Evolutionary conservation across 164 flowering plant species (phyloP), one percentile per base, ranked within the genome.

Genomic region (Nelumbo lutea): DNA sequence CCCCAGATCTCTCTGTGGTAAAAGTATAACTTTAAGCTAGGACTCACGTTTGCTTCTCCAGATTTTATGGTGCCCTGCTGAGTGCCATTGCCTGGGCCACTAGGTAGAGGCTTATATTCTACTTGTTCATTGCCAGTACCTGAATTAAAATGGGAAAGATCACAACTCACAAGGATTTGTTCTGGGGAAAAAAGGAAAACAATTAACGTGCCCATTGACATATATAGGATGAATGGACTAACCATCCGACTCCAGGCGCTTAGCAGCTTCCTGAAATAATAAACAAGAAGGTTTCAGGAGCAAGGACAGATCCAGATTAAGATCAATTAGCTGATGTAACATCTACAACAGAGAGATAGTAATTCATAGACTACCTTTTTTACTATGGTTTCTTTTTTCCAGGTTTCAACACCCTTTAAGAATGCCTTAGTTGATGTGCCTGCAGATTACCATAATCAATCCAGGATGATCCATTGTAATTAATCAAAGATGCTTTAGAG

Each of bases 391-490:
- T 93, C 98, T 67, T 87, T 93, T 67, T 87, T 88, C 98, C 98
- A 96, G 53, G 98, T 91, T 42, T 93, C 98, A 64, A 89, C 83
- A 64, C 98, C 99, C 81, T 82, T 89, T 9, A 90, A 62, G 80
- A 90, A 90, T 55, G 99, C 93, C 80, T 86, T 96, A 7, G 90
- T 88, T 66, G 99, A 93, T 62, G 97, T 90, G 47, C 86, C 99
- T 96, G 83, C 58, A 74, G 44, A 61, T 67, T 55, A 73, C 3
- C 42, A 52, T 9, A 59, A 59, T 42, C 15, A 68, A 27, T 59
- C 27, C 27, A 27, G 27, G 27, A 27, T 27, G 27, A 27, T 27
- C 27, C 27, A 27, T 27, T 27, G 27, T 27, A 27, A 27, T 27
- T 59, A 72, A 46, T 51, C 14, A 39, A 46, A 57, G 58, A 67